Conservation (phyloP, 2,329 filamentous ascomycete genomes). For the Botrytis deweyae region DNA sequence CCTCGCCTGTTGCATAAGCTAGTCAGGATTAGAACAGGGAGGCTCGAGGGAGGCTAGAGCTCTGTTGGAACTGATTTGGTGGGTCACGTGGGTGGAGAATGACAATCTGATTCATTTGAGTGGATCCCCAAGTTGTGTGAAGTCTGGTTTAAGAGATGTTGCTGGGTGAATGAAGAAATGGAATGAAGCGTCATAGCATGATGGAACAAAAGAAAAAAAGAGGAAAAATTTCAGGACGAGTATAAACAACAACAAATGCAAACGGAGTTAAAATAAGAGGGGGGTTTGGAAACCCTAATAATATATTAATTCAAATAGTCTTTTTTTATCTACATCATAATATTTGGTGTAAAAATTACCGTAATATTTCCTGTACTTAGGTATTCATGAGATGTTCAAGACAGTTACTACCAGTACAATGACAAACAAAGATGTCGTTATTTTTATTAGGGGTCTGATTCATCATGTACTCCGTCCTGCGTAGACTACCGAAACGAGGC, state of each 20-base stretch:
- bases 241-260: background rate
- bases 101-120: background rate
- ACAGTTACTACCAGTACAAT: background rate
- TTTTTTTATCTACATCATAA: background rate
- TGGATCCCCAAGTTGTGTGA: constrained; percentile 1
- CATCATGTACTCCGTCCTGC: background rate
- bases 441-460: background rate
- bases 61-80: background rate
- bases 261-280: background rate
- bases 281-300: background rate
- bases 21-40: constrained; percentile 15
- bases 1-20: constrained; percentile 5
- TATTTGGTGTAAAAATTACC: too few species aligned
- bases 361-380: too few species aligned
- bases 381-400: background rate
- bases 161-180: constrained; percentile 14
- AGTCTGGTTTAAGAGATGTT: constrained; percentile 1
- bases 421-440: background rate
- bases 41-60: background rate
- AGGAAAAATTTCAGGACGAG: background rate
- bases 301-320: too few species aligned
- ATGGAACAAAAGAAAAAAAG: background rate
- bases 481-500: background rate
- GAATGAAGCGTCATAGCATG: constrained; percentile 1
- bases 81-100: background rate